Base-by-base conservation (phyloP, 129 eudicot species). In the Artemisia annua region DNA sequence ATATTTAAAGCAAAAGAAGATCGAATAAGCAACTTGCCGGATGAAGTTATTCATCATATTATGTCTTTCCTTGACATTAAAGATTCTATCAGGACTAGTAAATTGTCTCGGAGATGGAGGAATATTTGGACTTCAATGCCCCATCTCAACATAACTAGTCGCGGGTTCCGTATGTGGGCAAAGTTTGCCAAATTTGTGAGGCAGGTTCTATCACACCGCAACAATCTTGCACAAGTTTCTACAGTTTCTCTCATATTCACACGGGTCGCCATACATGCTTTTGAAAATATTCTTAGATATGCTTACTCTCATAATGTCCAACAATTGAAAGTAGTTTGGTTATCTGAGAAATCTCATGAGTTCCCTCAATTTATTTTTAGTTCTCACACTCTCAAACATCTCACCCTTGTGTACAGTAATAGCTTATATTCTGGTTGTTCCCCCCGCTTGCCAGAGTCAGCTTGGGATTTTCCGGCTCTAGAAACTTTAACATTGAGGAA, bases 391-490 rank as follows among this genome's bases (percentile, higher is more conserved):
- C 46, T 28, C 46, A 61, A 61, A 61, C 48, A 30, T 61, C 19
- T 61, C 43, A 26, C 46, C 44, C 66, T 26, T 61, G 66, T 32
- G 39, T 32, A 32, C 39, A 4, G 39, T 32, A 3, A 32, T 4
- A 32, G 30, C n/a, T 4, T 9, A 26, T 11, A 61, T 30, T 14
- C 8, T 61, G 1, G 19, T 8, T 26, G 3, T 61, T 2, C 0
- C 9, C 5, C 2, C 19, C 18, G 1, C 19, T 11, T 61, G 32
- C 18, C 17, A 56, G 18, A 50, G 24, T 50, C 19, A n/a, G 66
- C 30, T 6, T 71, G 75, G 75, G 66, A 71, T 56, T 19, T 18
- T 71, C 67, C 66, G 35, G 66, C 53, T 39, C 46, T 71, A 58
- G 60, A 59, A 39, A 57, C 56, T 57, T 6, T 71, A 17, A n/a